These are phyloP conservation scores for Leptographium radiaticola DNA, from an alignment of 2,329 filamentous ascomycete species.

Conservation along the genomic window DNA sequence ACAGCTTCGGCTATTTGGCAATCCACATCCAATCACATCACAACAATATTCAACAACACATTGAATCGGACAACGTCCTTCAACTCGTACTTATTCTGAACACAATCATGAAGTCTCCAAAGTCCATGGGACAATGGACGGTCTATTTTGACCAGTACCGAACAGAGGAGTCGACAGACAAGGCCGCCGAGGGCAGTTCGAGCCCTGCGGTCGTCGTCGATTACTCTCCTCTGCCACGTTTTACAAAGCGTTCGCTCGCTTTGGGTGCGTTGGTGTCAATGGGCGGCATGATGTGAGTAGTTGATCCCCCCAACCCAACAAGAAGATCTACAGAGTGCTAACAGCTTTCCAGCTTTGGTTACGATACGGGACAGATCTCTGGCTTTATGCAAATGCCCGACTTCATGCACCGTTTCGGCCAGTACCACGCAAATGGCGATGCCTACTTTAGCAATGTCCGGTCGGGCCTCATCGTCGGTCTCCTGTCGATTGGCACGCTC, in stretches of 20 bases:
- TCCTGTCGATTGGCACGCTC: constrained; percentile 42
- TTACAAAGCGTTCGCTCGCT: constrained; percentile 5
- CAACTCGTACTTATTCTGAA: not conserved
- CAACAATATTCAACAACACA: not conserved
- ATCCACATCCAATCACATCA: not conserved
- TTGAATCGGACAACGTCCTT: not conserved
- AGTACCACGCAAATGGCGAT: constrained; percentile 24
- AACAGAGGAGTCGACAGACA: constrained; percentile 4
- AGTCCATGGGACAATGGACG: not conserved
- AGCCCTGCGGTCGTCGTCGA: constrained; percentile 1
- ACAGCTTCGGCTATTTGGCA: not conserved
- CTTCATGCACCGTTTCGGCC: constrained; percentile 43
- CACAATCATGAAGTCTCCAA: not conserved
- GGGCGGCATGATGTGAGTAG: constrained; percentile 8
- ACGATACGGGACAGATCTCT: constrained; percentile 49
- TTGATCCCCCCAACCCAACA: too few relatives aligned
- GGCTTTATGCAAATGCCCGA: constrained; percentile 36
- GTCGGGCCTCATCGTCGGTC: constrained; percentile 39
- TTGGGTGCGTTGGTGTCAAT: constrained; percentile 11
- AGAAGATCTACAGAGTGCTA: too few relatives aligned
- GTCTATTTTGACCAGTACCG: constrained; percentile 8
- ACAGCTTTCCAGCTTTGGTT: constrained; percentile 27
- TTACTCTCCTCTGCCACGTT: constrained; percentile 8
- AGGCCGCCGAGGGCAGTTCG: not conserved
- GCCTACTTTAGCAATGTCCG: constrained; percentile 27